Evolutionary conservation across 805 yeast species (phyloP), one percentile per base, ranked within the genome.

Genomic region (Maudiozyma serrabonitensis): DNA sequence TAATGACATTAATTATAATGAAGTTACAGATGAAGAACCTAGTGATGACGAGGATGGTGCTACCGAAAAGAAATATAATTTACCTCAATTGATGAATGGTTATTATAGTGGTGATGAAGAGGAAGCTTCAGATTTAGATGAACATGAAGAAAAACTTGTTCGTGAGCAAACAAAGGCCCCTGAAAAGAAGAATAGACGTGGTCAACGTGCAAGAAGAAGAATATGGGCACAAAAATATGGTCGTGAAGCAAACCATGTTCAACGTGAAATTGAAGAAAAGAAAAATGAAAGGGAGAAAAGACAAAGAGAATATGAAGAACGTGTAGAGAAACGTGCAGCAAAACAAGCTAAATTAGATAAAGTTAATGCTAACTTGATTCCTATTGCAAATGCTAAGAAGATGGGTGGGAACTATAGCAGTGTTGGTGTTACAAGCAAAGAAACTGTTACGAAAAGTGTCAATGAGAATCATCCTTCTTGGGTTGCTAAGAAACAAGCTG

Each of bases 201-300:
- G 99, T 25, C 99, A 93, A 71, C 76, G 98, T 52, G 99, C 97
- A 1, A 81, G 99, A 70, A 93, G 91, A 66, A 84, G 86, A 73
- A 88, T 93, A 47, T 93, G 98, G 98, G 99, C 89, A 63, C 72
- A 78, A 69, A 91, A 93, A 66, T 93, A 74, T 63, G 98, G 98
- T 26, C 66, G 66, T 18, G 70, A 73, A 25, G 99, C 99, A n/a
- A 82, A 80, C 50, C 99, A 93, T 65, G 76, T 90, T 23, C 73
- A 78, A 60, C 76, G 81, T 56, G 86, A 86, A 57, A 68, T 73
- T n/a, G 79, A 75, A 45, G 74, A 81, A 41, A 65, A 70, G 28
- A 69, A 67, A 43, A 75, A 75, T 42, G 84, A 81, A 53, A 72
- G 84, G 52, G 81, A 81, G 55, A 71, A 72, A 51, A 75, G 76